phyloP scores from a whole-genome alignment of 495 filamentous ascomycete species.

The Oidiodendron maius region DNA sequence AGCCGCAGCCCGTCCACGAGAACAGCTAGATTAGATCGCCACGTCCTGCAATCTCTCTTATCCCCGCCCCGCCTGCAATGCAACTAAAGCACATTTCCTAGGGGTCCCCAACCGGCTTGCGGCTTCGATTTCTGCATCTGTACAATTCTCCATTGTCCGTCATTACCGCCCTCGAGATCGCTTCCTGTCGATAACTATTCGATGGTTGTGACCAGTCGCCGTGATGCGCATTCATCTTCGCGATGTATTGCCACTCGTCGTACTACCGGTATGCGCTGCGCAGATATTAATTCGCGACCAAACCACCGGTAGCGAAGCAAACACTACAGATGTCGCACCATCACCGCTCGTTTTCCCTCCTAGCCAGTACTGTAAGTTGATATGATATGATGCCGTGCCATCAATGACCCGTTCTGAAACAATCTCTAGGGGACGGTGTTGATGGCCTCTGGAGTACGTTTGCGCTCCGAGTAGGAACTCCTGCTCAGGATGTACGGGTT shows the following conservation, averaged over 20 bases:
- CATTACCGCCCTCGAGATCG: too few species aligned
- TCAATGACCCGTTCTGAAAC: not conserved
- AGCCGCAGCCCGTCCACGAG: too few species aligned
- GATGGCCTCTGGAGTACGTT: slow-evolving; percentile 35
- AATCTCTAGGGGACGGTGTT: slow-evolving; percentile 22
- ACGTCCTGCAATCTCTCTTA: too few species aligned
- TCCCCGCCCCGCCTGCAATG: too few species aligned
- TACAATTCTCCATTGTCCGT: too few species aligned
- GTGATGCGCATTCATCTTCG: slow-evolving; percentile 1
- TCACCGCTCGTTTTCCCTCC: slow-evolving; percentile 25
- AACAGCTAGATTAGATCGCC: too few species aligned
- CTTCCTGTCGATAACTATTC: not conserved
- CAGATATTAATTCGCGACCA: not conserved
- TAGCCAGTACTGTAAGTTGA: slow-evolving; percentile 27
- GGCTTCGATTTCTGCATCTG: too few species aligned
- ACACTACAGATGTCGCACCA: slow-evolving; percentile 13
- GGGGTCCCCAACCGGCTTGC: too few species aligned
- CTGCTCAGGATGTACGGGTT: slow-evolving; percentile 30
- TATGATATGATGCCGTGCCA: not conserved
- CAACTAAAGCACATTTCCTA: too few species aligned
- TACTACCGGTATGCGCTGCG: too few species aligned
- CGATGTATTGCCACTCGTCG: too few species aligned
- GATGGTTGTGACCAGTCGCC: not conserved
- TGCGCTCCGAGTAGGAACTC: slow-evolving; percentile 30
- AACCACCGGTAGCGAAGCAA: slow-evolving; percentile 2